A percentile compares a stretch with the other conserved stretches of the same genome.
These are phyloP conservation scores for Tylopilus subfusipes DNA, from an alignment of 768 basidiomycete genomes.

Conservation along the genomic window DNA sequence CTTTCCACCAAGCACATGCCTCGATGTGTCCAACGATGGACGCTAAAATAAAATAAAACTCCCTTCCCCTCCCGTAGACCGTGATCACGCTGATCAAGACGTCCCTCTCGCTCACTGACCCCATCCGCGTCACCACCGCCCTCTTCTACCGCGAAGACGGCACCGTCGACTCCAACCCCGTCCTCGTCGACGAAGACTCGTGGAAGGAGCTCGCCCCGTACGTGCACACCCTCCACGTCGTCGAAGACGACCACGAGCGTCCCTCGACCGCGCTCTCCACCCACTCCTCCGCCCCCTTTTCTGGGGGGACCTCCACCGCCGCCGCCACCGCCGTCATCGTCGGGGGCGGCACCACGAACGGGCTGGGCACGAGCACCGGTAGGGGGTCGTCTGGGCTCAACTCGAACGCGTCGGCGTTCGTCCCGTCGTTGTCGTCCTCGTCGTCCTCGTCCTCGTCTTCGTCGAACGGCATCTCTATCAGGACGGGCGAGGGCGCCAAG, in stretches of 20 bases:
- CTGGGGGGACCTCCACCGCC: background rate
- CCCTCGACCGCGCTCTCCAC: conserved; percentile 10
- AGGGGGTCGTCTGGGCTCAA: conserved; percentile 13
- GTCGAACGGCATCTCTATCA: conserved; percentile 17
- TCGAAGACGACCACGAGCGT: conserved; percentile 27
- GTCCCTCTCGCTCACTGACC: conserved; percentile 14
- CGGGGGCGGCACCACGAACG: background rate
- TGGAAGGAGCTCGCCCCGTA: conserved; percentile 33
- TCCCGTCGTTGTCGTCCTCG: no score
- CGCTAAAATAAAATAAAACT: no score
- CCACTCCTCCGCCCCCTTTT: conserved; percentile 5
- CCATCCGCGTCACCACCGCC: conserved; percentile 20
- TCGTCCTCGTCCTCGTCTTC: no score
- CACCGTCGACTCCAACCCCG: conserved; percentile 16
- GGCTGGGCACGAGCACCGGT: background rate
- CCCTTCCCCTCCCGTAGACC: conserved; percentile 19
- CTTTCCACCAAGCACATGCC: no score
- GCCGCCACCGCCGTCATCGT: background rate
- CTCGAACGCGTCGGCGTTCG: conserved; percentile 24
- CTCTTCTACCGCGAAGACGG: conserved; percentile 32
- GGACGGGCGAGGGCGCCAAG: conserved; percentile 17
- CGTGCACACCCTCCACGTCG: conserved; percentile 30
- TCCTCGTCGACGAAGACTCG: conserved; percentile 30
- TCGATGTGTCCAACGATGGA: no score
- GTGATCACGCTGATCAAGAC: conserved; percentile 24